These are phyloP conservation scores for Mycena maculata DNA, from an alignment of 768 basidiomycete species.

Conservation along the genomic window DNA sequence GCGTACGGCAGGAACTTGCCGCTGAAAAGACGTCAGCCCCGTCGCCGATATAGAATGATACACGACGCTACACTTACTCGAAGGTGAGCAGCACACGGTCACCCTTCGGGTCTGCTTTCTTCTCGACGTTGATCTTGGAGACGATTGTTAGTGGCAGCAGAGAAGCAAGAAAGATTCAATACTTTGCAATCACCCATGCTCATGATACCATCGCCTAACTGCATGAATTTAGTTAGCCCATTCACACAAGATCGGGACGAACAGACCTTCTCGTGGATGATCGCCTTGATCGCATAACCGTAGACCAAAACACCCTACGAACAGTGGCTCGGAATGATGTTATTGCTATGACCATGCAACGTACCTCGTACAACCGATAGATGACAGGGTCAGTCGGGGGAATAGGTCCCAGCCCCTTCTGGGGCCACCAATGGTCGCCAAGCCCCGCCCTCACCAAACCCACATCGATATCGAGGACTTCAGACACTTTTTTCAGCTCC, in stretches of 20 bases:
- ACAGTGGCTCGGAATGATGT: too few species aligned
- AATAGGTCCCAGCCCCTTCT: conserved; percentile 74
- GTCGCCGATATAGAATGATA: too few species aligned
- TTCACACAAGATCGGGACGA: not conserved
- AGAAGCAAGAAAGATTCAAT: not conserved
- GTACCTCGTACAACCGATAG: conserved; percentile 84
- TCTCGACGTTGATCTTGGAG: conserved; percentile 66
- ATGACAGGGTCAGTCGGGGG: conserved; percentile 85
- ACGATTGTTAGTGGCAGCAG: too few species aligned
- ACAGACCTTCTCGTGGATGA: conserved; percentile 81
- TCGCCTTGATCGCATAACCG: conserved; percentile 82
- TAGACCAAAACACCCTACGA: conserved; percentile 79
- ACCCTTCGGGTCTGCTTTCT: conserved; percentile 81
- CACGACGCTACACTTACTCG: conserved; percentile 63
- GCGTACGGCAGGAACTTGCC: conserved; percentile 34
- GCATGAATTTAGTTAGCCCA: conserved; percentile 1
- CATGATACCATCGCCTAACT: conserved; percentile 92
- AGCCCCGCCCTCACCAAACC: conserved; percentile 55
- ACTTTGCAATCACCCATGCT: conserved; percentile 86
- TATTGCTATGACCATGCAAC: too few species aligned
- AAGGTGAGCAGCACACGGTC: conserved; percentile 84
- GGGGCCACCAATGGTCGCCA: conserved; percentile 80
- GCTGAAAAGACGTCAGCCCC: conserved; percentile 18
- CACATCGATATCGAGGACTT: conserved; percentile 70
- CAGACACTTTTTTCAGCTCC: conserved; percentile 66